phyloP scores from a whole-genome alignment of 371 early-diverging fungal genomes.

The Syncephalastrum monosporum region DNA sequence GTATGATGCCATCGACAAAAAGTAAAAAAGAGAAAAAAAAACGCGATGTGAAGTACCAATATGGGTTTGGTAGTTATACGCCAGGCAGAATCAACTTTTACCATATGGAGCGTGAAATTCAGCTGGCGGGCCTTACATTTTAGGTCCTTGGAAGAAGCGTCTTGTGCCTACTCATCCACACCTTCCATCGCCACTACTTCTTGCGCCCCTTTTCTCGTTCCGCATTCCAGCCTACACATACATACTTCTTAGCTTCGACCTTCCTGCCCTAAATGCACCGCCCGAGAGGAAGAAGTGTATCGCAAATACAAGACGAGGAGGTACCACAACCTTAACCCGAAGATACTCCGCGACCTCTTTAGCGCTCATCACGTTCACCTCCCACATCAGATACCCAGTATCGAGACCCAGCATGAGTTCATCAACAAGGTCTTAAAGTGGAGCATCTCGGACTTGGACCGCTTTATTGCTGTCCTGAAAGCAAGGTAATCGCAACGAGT shows the following conservation, averaged over 20 bases:
- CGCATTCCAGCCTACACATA: background rate
- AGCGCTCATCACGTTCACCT: background rate
- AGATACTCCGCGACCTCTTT: slow-evolving; percentile 1
- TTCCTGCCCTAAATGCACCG: slow-evolving; percentile 12
- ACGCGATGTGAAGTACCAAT: too few relatives aligned
- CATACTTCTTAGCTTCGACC: background rate
- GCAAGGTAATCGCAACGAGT: slow-evolving; percentile 26
- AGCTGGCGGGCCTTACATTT: too few relatives aligned
- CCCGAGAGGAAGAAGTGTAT: slow-evolving; percentile 16
- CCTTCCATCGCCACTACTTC: slow-evolving; percentile 2
- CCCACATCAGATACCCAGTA: slow-evolving; percentile 23
- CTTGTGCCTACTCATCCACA: slow-evolving; percentile 4
- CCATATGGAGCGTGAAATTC: too few relatives aligned
- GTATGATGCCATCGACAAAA: slow-evolving; percentile 3
- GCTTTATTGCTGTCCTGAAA: slow-evolving; percentile 32
- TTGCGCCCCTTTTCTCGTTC: background rate
- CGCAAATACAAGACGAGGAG: slow-evolving; percentile 21
- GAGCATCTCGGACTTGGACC: slow-evolving; percentile 43
- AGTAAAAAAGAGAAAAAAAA: background rate
- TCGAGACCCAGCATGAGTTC: slow-evolving; percentile 39
- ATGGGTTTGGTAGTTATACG: too few relatives aligned
- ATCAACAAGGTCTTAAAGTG: slow-evolving; percentile 42
- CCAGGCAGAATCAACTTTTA: too few relatives aligned
- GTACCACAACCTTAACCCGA: slow-evolving; percentile 8
- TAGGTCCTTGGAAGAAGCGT: background rate